phyloP scores from a whole-genome alignment of 768 basidiomycete species.

The Hydnomerulius pinastri region DNA sequence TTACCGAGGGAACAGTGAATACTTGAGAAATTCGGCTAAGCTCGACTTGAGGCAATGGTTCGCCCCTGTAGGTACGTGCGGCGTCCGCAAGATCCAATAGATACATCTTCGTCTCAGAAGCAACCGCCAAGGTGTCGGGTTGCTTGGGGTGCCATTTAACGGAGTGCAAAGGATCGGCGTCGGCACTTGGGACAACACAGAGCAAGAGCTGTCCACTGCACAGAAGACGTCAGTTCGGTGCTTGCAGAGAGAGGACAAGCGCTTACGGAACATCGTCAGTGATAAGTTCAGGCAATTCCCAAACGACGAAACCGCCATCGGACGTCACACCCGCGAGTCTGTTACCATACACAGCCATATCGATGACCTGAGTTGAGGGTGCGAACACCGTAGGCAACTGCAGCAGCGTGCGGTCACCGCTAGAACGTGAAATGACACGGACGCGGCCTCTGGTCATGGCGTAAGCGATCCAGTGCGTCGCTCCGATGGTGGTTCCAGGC shows the following conservation, averaged over 20 bases:
- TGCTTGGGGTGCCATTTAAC: conserved; percentile 92
- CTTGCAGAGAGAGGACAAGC: neutral
- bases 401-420: conserved; percentile 84
- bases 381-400: conserved; percentile 70
- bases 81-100: conserved; percentile 71
- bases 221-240: conserved; percentile 9
- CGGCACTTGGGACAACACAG: conserved; percentile 63
- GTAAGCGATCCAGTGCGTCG: conserved; percentile 91
- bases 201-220: conserved; percentile 65
- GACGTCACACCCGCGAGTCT: conserved; percentile 84
- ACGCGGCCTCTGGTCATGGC: conserved; percentile 92
- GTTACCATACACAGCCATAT: conserved; percentile 86
- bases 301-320: conserved; percentile 87
- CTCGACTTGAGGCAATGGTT: conserved; percentile 68
- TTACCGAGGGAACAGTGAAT: conserved; percentile 70
- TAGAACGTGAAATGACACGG: conserved; percentile 85
- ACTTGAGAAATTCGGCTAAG: conserved; percentile 68
- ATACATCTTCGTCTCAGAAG: conserved; percentile 74
- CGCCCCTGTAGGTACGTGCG: conserved; percentile 58
- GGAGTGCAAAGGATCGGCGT: conserved; percentile 65
- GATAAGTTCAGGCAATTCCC: conserved; percentile 82
- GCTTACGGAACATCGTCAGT: conserved; percentile 87
- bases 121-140: conserved; percentile 78
- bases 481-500: conserved; percentile 85
- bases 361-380: conserved; percentile 63